Evolutionary conservation across 2,329 filamentous ascomycete genomes (phyloP).

Genomic region (Fusarium stilboides): DNA sequence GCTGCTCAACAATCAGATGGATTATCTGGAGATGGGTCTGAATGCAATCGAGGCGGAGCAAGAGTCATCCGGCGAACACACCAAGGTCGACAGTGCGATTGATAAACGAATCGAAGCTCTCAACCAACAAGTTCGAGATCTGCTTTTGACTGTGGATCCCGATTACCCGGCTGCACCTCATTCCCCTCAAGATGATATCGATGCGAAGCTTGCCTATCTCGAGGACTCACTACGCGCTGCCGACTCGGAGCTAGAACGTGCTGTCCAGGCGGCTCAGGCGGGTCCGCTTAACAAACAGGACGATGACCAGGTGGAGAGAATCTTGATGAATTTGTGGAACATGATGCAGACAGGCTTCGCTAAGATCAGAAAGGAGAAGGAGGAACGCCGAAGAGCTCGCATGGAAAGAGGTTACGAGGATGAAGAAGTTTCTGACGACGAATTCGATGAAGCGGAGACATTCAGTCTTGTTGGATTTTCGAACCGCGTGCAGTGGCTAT

Average conservation of each 20-base stretch:
- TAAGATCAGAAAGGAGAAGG: slow-evolving; percentile 68
- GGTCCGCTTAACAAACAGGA: slow-evolving; percentile 47
- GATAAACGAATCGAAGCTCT: slow-evolving; percentile 72
- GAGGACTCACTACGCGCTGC: slow-evolving; percentile 71
- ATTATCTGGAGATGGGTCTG: slow-evolving; percentile 79
- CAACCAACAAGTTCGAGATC: slow-evolving; percentile 74
- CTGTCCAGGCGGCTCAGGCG: slow-evolving; percentile 50
- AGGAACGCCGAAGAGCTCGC: slow-evolving; percentile 67
- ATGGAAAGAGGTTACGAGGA: slow-evolving; percentile 70
- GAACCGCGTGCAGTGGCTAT: slow-evolving; percentile 83
- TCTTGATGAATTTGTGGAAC: slow-evolving; percentile 71
- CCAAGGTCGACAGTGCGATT: slow-evolving; percentile 61
- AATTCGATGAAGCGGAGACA: slow-evolving; percentile 68
- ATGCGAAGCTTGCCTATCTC: slow-evolving; percentile 79
- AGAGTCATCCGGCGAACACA: slow-evolving; percentile 54
- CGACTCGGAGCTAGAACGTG: slow-evolving; percentile 60
- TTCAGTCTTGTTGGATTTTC: slow-evolving; percentile 85
- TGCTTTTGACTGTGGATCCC: slow-evolving; percentile 66
- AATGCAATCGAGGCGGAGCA: slow-evolving; percentile 73
- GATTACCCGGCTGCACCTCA: slow-evolving; percentile 72
- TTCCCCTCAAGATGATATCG: slow-evolving; percentile 69
- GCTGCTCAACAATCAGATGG: slow-evolving; percentile 71
- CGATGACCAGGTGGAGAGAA: slow-evolving; percentile 69
- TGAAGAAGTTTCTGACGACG: slow-evolving; percentile 74
- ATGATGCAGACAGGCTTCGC: slow-evolving; percentile 67